These are phyloP conservation scores for Quercus variabilis DNA, from an alignment of 306 rosid species.

Conservation along the genomic window DNA sequence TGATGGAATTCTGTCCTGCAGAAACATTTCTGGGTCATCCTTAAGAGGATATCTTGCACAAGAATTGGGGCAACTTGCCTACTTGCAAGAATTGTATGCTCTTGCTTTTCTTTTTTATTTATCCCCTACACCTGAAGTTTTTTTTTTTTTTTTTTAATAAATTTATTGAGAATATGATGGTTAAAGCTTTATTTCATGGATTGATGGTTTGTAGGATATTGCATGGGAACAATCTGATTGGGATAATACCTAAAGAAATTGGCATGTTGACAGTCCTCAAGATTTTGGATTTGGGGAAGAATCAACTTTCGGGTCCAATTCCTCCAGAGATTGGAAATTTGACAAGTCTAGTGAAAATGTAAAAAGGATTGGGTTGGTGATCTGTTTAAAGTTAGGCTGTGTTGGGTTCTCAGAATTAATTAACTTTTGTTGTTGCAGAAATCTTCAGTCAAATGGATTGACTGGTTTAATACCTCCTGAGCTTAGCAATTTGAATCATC, in stretches of 20 bases:
- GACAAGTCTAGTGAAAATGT: conserved; percentile 62
- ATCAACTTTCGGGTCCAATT: conserved; percentile 76
- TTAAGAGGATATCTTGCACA: conserved; percentile 71
- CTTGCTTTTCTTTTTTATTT: background rate
- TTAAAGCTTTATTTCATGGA: conserved; percentile 22
- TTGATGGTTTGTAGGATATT: conserved; percentile 52
- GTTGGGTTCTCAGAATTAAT: conserved; percentile 21
- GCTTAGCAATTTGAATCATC: conserved; percentile 70
- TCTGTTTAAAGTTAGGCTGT: conserved; percentile 1
- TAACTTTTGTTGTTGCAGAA: conserved; percentile 49
- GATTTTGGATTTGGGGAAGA: conserved; percentile 84
- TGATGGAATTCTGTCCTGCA: conserved; percentile 40
- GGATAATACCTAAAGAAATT: conserved; percentile 74
- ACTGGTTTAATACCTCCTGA: conserved; percentile 65
- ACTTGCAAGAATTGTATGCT: conserved; percentile 80
- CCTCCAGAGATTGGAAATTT: conserved; percentile 82
- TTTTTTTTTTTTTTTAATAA: background rate
- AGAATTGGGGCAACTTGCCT: conserved; percentile 73
- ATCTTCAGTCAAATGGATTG: conserved; percentile 76
- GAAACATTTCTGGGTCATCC: conserved; percentile 75
- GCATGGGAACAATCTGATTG: conserved; percentile 75
- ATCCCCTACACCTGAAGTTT: background rate
- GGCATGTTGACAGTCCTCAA: conserved; percentile 57
- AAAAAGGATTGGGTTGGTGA: conserved; percentile 16
- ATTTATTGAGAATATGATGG: conserved; percentile 7